Percentiles rank a stretch among this genome's conserved stretches.
These are phyloP conservation scores for Coemansia sp. DNA, from an alignment of 192 early-diverging fungal genomes.

Conservation along the genomic window DNA sequence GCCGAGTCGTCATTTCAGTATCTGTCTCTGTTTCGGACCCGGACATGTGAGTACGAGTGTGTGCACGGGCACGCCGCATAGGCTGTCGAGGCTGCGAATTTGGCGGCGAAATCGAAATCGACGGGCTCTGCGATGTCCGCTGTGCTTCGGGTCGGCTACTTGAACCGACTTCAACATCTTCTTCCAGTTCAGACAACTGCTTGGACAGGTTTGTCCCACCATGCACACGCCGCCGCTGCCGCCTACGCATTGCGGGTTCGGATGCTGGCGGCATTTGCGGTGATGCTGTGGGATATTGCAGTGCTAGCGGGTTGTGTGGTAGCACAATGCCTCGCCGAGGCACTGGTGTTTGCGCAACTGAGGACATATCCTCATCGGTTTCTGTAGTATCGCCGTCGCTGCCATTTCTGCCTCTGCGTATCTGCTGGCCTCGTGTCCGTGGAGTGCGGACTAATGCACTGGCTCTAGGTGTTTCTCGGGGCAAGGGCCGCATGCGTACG, in stretches of 20 bases:
- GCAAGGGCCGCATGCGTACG: constrained; percentile 21
- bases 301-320: neutral
- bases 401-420: neutral
- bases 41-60: constrained; percentile 1
- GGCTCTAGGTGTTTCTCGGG: neutral
- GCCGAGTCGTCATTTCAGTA: constrained; percentile 13
- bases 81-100: constrained; percentile 20
- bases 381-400: constrained; percentile 33
- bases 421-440: neutral
- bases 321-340: constrained; percentile 3
- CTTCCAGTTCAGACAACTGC: constrained; percentile 42
- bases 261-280: constrained; percentile 19
- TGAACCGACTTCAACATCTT: constrained; percentile 11
- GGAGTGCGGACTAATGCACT: constrained; percentile 1
- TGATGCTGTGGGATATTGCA: neutral
- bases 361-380: constrained; percentile 30
- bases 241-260: constrained; percentile 31
- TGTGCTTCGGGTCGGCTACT: neutral
- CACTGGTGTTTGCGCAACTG: constrained; percentile 6
- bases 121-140: constrained; percentile 8
- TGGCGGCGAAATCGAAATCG: constrained; percentile 26
- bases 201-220: constrained; percentile 24
- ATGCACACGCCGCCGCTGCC: constrained; percentile 19
- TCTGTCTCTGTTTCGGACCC: constrained; percentile 42
- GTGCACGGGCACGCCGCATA: constrained; percentile 8